Conservation (phyloP, 805 yeast genomes). For the Zygosaccharomyces lentus region DNA sequence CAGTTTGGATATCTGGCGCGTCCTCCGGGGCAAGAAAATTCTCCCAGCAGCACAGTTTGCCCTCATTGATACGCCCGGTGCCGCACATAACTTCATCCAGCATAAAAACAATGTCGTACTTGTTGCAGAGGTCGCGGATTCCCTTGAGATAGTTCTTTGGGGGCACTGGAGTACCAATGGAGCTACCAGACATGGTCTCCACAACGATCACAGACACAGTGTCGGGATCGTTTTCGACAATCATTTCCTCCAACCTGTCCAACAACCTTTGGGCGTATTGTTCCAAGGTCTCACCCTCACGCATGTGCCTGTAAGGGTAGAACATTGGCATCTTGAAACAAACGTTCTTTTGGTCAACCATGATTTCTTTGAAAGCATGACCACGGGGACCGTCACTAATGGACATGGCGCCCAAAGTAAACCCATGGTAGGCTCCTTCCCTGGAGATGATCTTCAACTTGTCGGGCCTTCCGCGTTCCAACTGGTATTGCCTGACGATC, state of each 20-base stretch:
- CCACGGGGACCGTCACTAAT: slow-evolving; percentile 39
- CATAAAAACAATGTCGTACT: slow-evolving; percentile 47
- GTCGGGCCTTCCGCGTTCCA: slow-evolving; percentile 41
- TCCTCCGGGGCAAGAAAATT: slow-evolving; percentile 37
- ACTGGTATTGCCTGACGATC: slow-evolving; percentile 47
- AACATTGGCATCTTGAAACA: slow-evolving; percentile 32
- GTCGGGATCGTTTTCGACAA: slow-evolving; percentile 42
- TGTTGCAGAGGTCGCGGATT: slow-evolving; percentile 44
- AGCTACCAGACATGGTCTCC: slow-evolving; percentile 47
- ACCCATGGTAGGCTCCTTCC: slow-evolving; percentile 47
- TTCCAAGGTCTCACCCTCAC: slow-evolving; percentile 38
- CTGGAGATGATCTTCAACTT: slow-evolving; percentile 43
- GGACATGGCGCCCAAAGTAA: slow-evolving; percentile 44
- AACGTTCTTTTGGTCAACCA: slow-evolving; percentile 24
- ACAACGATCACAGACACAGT: slow-evolving; percentile 42
- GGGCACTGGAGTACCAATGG: slow-evolving; percentile 44
- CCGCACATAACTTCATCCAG: slow-evolving; percentile 59
- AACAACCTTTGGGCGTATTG: slow-evolving; percentile 39
- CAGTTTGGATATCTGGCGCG: slow-evolving; percentile 45
- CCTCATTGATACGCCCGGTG: slow-evolving; percentile 45
- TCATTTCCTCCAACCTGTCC: slow-evolving; percentile 41
- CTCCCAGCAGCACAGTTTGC: slow-evolving; percentile 47
- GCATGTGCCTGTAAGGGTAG: slow-evolving; percentile 35
- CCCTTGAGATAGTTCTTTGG: slow-evolving; percentile 47
- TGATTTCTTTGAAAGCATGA: slow-evolving; percentile 31